A percentile compares a stretch with the other conserved stretches of the same genome.
Conservation (phyloP, 305 asterid species). For the Fraxinus nigra region DNA sequence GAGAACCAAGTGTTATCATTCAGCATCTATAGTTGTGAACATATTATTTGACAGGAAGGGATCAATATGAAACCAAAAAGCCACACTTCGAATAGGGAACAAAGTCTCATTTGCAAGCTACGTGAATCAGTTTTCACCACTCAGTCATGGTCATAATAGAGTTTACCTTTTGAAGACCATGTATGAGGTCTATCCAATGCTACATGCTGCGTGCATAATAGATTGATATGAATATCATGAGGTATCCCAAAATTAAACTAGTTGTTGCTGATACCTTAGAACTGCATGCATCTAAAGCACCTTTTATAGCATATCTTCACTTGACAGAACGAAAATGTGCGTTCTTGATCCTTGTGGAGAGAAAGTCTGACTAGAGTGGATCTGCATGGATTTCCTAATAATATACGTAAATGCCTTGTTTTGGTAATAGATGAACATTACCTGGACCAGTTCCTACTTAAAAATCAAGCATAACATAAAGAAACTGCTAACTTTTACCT, state of each 20-base stretch:
- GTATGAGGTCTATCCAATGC: neutral
- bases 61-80: neutral
- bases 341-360: neutral
- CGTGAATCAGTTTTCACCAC: neutral
- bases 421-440: too few species aligned
- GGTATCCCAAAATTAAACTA: too few species aligned
- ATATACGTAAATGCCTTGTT: too few species aligned
- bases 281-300: too few species aligned
- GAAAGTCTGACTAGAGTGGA: neutral
- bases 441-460: too few species aligned
- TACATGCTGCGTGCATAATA: too few species aligned
- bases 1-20: too few species aligned
- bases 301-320: neutral
- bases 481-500: neutral
- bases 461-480: neutral
- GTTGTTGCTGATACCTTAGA: too few species aligned
- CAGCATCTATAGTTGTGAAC: neutral
- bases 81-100: neutral
- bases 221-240: too few species aligned
- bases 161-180: conserved; percentile 45
- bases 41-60: neutral
- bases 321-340: neutral
- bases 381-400: too few species aligned
- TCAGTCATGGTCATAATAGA: conserved; percentile 22
- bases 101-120: neutral